A percentile compares a stretch with the other conserved stretches of the same genome.
These are phyloP conservation scores for Cercospora sojina DNA, from an alignment of 2,329 filamentous ascomycete genomes.

Conservation along the genomic window DNA sequence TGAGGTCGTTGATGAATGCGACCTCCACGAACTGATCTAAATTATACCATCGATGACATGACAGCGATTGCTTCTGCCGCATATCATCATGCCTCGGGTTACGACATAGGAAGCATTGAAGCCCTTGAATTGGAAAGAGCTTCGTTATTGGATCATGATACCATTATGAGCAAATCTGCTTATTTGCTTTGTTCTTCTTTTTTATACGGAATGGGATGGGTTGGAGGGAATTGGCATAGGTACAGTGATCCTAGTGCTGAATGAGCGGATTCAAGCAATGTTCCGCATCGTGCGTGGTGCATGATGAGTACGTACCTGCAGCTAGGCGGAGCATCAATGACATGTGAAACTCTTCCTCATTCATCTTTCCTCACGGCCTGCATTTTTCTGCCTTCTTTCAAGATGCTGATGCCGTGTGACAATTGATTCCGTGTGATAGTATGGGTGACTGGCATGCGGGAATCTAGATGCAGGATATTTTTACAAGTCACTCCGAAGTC, in stretches of 20 bases:
- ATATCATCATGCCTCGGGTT: constrained; percentile 9
- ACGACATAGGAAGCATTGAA: constrained; percentile 11
- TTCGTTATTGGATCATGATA: constrained; percentile 15
- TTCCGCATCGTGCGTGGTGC: background rate
- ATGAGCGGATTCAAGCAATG: background rate
- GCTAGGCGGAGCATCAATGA: background rate
- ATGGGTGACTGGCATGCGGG: background rate
- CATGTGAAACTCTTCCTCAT: background rate
- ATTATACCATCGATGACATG: constrained; percentile 14
- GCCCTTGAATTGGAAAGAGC: constrained; percentile 6
- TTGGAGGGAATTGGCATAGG: background rate
- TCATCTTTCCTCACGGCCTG: background rate
- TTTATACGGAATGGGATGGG: background rate
- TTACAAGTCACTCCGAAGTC: background rate
- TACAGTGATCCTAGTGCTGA: background rate
- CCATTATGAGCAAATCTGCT: constrained; percentile 11
- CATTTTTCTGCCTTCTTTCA: background rate
- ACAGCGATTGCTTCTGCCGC: constrained; percentile 9
- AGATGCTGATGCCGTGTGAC: background rate
- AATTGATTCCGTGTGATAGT: background rate
- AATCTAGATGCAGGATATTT: background rate
- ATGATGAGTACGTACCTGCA: background rate
- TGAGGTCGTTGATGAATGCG: background rate
- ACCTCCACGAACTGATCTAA: constrained; percentile 10
- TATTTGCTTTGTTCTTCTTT: constrained; percentile 4